A percentile compares a stretch with the other conserved stretches of the same genome.
Conservation (phyloP, 257 asterid species). For the Paulownia fortunei region DNA sequence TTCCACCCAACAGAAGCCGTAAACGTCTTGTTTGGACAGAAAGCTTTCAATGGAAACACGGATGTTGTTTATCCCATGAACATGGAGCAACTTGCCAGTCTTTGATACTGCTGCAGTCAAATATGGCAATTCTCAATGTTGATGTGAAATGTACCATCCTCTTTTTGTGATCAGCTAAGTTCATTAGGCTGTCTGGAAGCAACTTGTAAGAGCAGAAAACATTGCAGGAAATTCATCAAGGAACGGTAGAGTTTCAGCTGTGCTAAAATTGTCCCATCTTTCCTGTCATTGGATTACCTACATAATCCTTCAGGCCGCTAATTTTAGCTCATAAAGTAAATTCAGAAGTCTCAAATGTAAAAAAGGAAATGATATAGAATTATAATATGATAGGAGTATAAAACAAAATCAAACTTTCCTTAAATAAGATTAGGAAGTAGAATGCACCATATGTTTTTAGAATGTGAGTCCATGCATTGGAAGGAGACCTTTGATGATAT, state of each 20-base stretch:
- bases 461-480: no score
- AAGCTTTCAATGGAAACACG: conserved; percentile 63
- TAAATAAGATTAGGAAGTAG: neutral
- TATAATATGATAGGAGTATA: neutral
- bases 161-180: conserved; percentile 3
- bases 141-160: neutral
- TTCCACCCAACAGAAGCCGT: conserved; percentile 91
- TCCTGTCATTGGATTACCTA: neutral
- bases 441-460: no score
- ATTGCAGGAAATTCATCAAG: neutral
- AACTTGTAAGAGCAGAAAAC: conserved; percentile 12
- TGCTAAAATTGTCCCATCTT: neutral
- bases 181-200: conserved; percentile 10
- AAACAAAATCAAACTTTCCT: neutral
- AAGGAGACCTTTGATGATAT: no score
- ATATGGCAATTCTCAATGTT: neutral
- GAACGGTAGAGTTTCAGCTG: neutral
- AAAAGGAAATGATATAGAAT: neutral
- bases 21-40: conserved; percentile 64
- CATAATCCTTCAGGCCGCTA: neutral
- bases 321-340: neutral
- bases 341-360: neutral
- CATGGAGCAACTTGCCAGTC: conserved; percentile 68
- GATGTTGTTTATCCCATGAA: conserved; percentile 64
- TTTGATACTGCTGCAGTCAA: conserved; percentile 31